phyloP scores from a whole-genome alignment of 108 stramenopile genomes.

The Cyclotella cryptica region DNA sequence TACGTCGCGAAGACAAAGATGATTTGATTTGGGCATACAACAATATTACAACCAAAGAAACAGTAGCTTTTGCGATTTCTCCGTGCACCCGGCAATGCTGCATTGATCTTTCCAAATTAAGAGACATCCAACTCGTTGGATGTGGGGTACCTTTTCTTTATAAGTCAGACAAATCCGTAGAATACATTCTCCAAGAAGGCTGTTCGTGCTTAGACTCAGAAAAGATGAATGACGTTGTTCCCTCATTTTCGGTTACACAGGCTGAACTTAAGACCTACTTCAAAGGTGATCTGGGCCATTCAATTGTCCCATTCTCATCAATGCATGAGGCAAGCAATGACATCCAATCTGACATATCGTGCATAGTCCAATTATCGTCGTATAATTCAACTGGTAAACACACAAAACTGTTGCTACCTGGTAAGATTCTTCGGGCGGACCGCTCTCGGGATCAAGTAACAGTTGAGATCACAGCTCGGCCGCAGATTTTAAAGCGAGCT shows the following conservation, averaged over 20 bases:
- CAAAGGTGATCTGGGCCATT: not conserved
- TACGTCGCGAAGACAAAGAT: not conserved
- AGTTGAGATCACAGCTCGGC: no score
- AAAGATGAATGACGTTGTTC: not conserved
- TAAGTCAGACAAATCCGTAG: constrained; percentile 8
- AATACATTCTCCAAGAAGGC: constrained; percentile 21
- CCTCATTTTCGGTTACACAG: not conserved
- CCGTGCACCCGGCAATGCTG: constrained; percentile 2
- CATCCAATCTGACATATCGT: no score
- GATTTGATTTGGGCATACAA: not conserved
- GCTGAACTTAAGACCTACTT: not conserved
- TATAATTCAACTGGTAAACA: no score
- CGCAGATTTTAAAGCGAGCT: no score
- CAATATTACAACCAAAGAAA: not conserved
- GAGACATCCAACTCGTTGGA: not conserved
- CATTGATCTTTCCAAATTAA: constrained; percentile 14
- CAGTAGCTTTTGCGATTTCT: constrained; percentile 18
- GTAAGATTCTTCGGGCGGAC: no score
- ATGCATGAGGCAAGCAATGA: no score
- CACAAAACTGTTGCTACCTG: no score
- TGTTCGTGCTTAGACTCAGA: not conserved
- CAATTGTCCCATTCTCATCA: no score
- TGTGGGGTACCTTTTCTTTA: constrained; percentile 24
- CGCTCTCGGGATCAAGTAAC: no score
- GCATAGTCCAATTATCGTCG: no score